Evolutionary conservation across 495 filamentous ascomycete species (phyloP), one percentile per base, ranked within the genome.

Genomic region (Xylaria grammica): DNA sequence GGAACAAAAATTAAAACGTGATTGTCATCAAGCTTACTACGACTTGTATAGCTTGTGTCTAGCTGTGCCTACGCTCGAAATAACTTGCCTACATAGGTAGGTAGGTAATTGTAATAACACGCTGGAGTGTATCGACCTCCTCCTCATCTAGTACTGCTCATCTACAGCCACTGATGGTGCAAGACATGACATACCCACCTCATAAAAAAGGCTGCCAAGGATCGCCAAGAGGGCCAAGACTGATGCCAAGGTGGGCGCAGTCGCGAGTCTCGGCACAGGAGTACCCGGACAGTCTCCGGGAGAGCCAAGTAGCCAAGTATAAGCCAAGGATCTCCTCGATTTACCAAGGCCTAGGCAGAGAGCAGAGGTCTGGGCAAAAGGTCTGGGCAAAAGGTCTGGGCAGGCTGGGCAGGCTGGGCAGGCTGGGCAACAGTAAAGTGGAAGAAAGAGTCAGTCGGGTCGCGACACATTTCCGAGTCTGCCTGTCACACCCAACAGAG

Each of bases 251-350:
- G 70, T 69, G 64, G 71, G 68, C 68, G 68, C 71, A 73, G 71
- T 64, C 51, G 24, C 11, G 40, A 73, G 66, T 69, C 66, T 73
- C 66, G 71, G 71, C 71, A 67, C 66, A 71, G 69, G 70, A 67
- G 71, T 62, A 66, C 66, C 71, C 65, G 60, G 69, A 57, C 24
- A 65, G 62, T 22, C 9, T 32, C 68, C 68, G 40, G 51, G 58
- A 40, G 19, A 7, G 1, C 57, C 57, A 72, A 70, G 68, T 5
- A 42, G 63, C 63, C 51, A 24, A 29, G 46, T 8, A 17, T 17
- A 6, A 42, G 63, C 63, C 51, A 24, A 29, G 46, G 46, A 17
- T 17, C 6, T 42, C 46, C 8, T 50, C 62, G 65, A 65, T 51
- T 48, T 65, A 65, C 67, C 68, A 71, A 66, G 67, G 45, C 54